Conservation (phyloP, 148 eudicot genomes). For the Suaeda aralocaspica region DNA sequence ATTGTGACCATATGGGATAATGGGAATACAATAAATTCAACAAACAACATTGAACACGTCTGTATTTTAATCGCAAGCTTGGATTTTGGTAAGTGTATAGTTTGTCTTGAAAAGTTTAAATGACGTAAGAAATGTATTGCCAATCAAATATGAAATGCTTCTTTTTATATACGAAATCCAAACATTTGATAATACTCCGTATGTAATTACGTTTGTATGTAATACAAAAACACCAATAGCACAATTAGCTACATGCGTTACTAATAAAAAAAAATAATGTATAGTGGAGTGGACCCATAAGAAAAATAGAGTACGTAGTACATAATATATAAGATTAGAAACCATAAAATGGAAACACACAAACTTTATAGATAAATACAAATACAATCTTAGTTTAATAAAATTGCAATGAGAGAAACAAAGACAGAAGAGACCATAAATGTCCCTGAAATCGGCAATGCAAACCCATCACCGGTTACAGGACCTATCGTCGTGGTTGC, state of each 20-base stretch:
- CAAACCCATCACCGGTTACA: constrained; percentile 17
- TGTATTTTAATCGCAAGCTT: too few relatives aligned
- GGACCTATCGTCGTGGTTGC: background rate
- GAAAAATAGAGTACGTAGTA: background rate
- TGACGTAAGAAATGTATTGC: too few relatives aligned
- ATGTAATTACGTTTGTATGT: too few relatives aligned
- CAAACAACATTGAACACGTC: too few relatives aligned
- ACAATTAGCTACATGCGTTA: background rate
- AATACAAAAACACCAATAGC: too few relatives aligned
- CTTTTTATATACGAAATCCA: too few relatives aligned
- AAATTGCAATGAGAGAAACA: constrained; percentile 12
- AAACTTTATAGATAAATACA: background rate
- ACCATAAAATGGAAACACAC: constrained; percentile 5
- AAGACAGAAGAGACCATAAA: constrained; percentile 17
- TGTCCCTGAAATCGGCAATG: constrained; percentile 18
- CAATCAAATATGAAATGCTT: too few relatives aligned
- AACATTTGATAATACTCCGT: too few relatives aligned
- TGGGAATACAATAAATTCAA: too few relatives aligned
- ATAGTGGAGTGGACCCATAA: background rate
- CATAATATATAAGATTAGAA: background rate
- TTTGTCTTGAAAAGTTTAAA: too few relatives aligned
- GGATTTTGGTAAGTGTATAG: too few relatives aligned
- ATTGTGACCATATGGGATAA: too few relatives aligned
- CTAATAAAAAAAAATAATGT: background rate
- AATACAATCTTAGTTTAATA: constrained; percentile 8